phyloP scores from a whole-genome alignment of 2,329 filamentous ascomycete genomes.

The Aquanectria penicillioides region DNA sequence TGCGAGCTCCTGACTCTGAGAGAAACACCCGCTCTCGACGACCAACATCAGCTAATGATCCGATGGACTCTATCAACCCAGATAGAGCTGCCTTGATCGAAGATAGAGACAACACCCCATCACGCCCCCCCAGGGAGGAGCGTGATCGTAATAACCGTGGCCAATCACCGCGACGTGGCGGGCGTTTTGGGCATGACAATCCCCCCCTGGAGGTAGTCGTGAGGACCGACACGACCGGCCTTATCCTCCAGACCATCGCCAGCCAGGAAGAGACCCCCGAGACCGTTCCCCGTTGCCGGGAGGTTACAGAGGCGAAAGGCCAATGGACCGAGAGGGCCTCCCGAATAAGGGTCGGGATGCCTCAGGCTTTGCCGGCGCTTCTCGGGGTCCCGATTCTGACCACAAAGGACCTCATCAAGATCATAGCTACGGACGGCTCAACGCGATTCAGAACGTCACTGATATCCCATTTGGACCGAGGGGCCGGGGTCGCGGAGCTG shows the following conservation, averaged over 20 bases:
- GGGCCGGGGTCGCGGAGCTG: conserved; percentile 57
- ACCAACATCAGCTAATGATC: conserved; percentile 35
- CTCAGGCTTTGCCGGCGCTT: conserved; percentile 49
- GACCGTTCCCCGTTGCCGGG: conserved; percentile 45
- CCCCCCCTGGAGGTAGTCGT: conserved; percentile 48
- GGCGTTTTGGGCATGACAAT: conserved; percentile 46
- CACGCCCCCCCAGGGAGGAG: conserved; percentile 55
- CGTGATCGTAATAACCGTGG: conserved; percentile 53
- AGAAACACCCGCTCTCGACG: conserved; percentile 42
- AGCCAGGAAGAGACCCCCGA: conserved; percentile 43
- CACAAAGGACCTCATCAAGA: conserved; percentile 65
- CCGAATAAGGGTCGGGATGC: conserved; percentile 54
- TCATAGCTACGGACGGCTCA: conserved; percentile 71
- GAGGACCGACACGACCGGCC: conserved; percentile 60
- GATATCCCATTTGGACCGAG: conserved; percentile 66
- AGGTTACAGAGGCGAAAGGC: conserved; percentile 47
- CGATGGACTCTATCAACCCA: conserved; percentile 56
- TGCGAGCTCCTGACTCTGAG: conserved; percentile 44
- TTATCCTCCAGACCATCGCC: conserved; percentile 48
- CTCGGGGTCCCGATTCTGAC: conserved; percentile 57
- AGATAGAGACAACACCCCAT: conserved; percentile 49
- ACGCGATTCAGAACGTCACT: conserved; percentile 58
- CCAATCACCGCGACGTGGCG: conserved; percentile 60
- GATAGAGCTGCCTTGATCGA: conserved; percentile 58
- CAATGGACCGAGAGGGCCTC: conserved; percentile 51